Evolutionary conservation across 129 eudicot genomes (phyloP).

Genomic region (Erigeron canadensis): DNA sequence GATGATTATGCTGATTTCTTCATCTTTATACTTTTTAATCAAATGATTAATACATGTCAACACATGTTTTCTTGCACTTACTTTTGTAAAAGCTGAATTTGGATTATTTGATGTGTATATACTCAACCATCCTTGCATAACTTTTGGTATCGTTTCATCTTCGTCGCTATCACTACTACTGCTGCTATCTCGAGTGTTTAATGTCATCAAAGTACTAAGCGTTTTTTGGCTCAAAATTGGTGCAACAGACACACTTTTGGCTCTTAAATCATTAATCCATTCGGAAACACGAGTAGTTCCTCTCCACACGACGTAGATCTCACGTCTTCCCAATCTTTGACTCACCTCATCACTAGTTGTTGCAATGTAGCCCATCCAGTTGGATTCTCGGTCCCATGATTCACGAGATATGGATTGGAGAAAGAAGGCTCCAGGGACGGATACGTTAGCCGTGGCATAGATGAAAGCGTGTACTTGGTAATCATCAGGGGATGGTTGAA

Average conservation of each 20-base stretch:
- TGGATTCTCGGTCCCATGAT: constrained; percentile 86
- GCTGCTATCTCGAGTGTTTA: neutral
- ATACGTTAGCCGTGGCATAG: constrained; percentile 77
- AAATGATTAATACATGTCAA: constrained; percentile 40
- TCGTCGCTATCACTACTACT: too few relatives aligned
- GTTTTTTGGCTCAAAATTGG: constrained; percentile 38
- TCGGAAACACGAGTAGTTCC: constrained; percentile 73
- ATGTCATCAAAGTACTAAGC: neutral
- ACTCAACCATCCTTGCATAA: constrained; percentile 87
- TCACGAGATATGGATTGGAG: constrained; percentile 70
- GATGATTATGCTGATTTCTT: constrained; percentile 54
- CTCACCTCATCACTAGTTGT: constrained; percentile 58
- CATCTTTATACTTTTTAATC: constrained; percentile 43
- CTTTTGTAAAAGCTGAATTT: constrained; percentile 65
- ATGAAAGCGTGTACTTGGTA: constrained; percentile 60
- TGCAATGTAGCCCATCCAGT: constrained; percentile 85
- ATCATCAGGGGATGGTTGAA: constrained; percentile 38
- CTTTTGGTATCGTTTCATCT: constrained; percentile 48
- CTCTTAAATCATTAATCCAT: constrained; percentile 73
- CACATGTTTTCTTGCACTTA: constrained; percentile 67
- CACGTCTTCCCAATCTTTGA: constrained; percentile 58
- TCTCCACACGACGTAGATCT: constrained; percentile 71
- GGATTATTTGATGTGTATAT: constrained; percentile 65
- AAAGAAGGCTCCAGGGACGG: constrained; percentile 46
- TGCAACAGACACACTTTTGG: constrained; percentile 52